A percentile compares a stretch with the other conserved stretches of the same genome.
phyloP scores from a whole-genome alignment of 2,329 filamentous ascomycete species.

The Cytospora mali region DNA sequence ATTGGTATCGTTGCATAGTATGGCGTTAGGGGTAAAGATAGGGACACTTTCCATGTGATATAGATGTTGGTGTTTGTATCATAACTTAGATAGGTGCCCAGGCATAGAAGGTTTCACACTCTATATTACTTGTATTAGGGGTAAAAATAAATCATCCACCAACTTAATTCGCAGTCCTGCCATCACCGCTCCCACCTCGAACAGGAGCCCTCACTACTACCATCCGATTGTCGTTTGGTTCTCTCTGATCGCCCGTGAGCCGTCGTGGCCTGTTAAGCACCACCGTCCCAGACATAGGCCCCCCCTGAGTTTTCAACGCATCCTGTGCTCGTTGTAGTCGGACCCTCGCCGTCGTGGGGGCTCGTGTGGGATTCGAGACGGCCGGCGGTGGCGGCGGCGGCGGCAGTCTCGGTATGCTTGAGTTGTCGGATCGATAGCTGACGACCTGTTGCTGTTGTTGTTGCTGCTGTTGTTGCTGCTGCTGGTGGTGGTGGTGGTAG shows the following conservation, averaged over 20 bases:
- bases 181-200: neutral
- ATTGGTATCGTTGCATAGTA: conserved; percentile 12
- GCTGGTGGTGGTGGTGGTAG: no score
- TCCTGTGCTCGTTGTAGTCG: conserved; percentile 22
- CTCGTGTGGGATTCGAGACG: neutral
- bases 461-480: neutral
- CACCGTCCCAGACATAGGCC: conserved; percentile 5
- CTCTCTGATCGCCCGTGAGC: conserved; percentile 9
- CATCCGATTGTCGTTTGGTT: neutral
- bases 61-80: neutral
- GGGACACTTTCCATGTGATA: neutral
- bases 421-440: conserved; percentile 3
- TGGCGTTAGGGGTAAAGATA: conserved; percentile 21
- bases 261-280: conserved; percentile 19
- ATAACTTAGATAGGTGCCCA: neutral
- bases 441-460: neutral
- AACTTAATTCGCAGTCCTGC: conserved; percentile 20
- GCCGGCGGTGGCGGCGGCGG: neutral
- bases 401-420: conserved; percentile 11
- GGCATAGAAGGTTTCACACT: neutral
- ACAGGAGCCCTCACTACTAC: neutral
- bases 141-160: conserved; percentile 1
- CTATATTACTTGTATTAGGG: neutral
- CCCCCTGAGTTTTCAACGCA: conserved; percentile 18
- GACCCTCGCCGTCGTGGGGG: conserved; percentile 18